Evolutionary conservation across 129 eudicot genomes (phyloP).

Genomic region (Flaveria linearis): DNA sequence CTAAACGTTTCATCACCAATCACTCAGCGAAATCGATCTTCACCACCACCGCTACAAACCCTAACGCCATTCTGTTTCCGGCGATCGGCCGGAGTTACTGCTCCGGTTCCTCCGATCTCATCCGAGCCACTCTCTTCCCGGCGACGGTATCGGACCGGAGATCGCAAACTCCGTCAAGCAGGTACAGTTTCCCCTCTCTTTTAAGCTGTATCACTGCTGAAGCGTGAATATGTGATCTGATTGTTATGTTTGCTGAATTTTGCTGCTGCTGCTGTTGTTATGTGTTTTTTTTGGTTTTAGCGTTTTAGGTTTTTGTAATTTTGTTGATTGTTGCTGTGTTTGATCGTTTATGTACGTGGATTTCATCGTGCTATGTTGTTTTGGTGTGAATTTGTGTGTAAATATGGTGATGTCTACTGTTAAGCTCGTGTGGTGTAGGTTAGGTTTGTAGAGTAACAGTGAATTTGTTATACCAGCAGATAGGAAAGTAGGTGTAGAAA

Average conservation of each 20-base stretch:
- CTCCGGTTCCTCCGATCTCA: constrained; percentile 46
- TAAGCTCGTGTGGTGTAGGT: neutral
- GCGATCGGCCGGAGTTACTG: constrained; percentile 38
- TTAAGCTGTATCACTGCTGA: neutral
- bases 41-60: constrained; percentile 26
- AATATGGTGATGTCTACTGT: neutral
- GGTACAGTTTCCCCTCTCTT: constrained; percentile 32
- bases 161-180: constrained; percentile 77
- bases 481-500: neutral
- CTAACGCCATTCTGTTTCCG: constrained; percentile 16
- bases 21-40: constrained; percentile 28
- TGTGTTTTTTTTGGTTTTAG: neutral
- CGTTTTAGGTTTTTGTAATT: neutral
- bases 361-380: neutral
- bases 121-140: constrained; percentile 81
- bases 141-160: constrained; percentile 93
- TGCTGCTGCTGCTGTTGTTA: neutral
- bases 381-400: neutral
- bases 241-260: neutral
- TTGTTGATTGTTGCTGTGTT: neutral
- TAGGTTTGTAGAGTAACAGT: neutral
- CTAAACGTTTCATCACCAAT: constrained; percentile 48
- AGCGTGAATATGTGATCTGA: neutral
- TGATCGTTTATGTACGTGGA: neutral
- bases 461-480: neutral